phyloP scores from a whole-genome alignment of 1,139 yeast species.

The Suhomyces kunorum region DNA sequence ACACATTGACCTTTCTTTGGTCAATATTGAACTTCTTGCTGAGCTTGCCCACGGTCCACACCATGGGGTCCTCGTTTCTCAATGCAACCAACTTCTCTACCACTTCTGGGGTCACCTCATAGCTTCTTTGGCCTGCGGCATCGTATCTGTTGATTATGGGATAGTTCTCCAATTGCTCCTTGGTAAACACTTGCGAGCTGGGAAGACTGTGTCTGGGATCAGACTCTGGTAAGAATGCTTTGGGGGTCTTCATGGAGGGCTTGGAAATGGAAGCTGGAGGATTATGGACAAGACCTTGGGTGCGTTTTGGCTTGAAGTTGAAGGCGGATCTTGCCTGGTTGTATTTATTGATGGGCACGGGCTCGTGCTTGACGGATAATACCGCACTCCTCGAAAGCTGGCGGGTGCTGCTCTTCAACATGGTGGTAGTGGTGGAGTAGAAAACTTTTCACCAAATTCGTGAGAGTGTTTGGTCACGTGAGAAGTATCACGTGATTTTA shows the following conservation, averaged over 20 bases:
- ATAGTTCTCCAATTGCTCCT: conserved; percentile 52
- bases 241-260: conserved; percentile 54
- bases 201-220: conserved; percentile 57
- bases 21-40: conserved; percentile 59
- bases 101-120: conserved; percentile 61
- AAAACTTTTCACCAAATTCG: conserved; percentile 11
- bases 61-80: conserved; percentile 61
- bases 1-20: conserved; percentile 30
- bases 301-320: conserved; percentile 45
- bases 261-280: conserved; percentile 34
- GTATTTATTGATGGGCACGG: conserved; percentile 41
- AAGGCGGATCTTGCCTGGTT: conserved; percentile 42
- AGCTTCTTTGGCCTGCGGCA: conserved; percentile 44
- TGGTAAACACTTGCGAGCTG: conserved; percentile 27
- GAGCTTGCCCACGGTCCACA: conserved; percentile 67
- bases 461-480: conserved; percentile 6
- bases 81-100: conserved; percentile 61
- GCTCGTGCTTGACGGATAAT: conserved; percentile 30
- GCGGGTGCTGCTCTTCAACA: conserved; percentile 20
- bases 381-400: conserved; percentile 7
- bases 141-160: conserved; percentile 47
- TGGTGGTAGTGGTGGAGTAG: conserved; percentile 2
- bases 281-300: conserved; percentile 42
- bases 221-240: conserved; percentile 63
- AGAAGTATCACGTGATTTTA: background rate